phyloP scores from a whole-genome alignment of 169 alveolate species.

The Plasmodium inui region DNA sequence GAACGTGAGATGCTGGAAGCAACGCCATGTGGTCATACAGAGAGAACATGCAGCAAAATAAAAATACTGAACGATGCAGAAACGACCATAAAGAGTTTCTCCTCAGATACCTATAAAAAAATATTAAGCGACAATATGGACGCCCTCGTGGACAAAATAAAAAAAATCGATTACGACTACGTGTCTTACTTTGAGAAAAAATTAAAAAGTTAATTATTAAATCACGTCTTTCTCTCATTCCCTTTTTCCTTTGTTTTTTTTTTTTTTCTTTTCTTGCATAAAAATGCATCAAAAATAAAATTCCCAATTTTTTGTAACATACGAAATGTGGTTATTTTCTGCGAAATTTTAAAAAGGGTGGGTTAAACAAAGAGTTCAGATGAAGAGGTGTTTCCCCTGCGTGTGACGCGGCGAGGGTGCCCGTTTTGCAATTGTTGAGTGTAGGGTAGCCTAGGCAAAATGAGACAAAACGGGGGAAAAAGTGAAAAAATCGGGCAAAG shows the following conservation, averaged over 20 bases:
- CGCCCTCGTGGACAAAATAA: conserved; percentile 25
- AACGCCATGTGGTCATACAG: background rate
- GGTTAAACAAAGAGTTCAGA: background rate
- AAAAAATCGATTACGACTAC: conserved; percentile 54
- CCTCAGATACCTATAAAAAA: conserved; percentile 26
- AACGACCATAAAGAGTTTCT: conserved; percentile 19
- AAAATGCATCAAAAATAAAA: conserved; percentile 3
- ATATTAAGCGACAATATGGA: conserved; percentile 45
- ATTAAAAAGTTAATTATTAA: conserved; percentile 35
- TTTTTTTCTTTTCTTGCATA: background rate
- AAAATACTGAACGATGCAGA: conserved; percentile 22
- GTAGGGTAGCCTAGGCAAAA: background rate
- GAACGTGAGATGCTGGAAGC: background rate
- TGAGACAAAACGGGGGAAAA: background rate
- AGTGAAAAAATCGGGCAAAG: background rate
- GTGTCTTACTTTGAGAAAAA: conserved; percentile 59
- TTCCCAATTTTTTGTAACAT: background rate
- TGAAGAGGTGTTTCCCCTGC: background rate
- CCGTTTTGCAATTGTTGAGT: background rate
- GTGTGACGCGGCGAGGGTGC: background rate
- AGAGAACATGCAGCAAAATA: background rate
- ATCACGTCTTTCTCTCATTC: background rate
- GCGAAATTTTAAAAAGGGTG: background rate
- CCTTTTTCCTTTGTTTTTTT: background rate
- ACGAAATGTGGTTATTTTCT: background rate